Conservation (phyloP, 306 rosid genomes). For the cucumber (Cucumis sativus) region DNA sequence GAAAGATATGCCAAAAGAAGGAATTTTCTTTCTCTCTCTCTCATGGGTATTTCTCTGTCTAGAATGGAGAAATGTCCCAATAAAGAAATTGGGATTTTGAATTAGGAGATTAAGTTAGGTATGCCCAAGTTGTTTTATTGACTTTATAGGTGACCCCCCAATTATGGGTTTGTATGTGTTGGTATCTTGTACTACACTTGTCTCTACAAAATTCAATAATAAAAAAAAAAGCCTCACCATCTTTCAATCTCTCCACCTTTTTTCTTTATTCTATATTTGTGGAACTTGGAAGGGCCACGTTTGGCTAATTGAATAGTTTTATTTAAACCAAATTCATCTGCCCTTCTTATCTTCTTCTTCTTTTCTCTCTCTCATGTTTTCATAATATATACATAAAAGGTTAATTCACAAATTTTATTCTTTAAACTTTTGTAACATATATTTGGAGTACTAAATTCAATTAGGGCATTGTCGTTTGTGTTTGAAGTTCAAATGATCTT, state of each 20-base stretch:
- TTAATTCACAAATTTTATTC: too few species aligned
- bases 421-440: too few species aligned
- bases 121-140: slow-evolving; percentile 5
- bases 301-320: background rate
- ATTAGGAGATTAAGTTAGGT: slow-evolving; percentile 10
- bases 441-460: too few species aligned
- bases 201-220: background rate
- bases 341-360: too few species aligned
- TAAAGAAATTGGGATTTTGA: background rate
- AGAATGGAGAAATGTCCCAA: background rate
- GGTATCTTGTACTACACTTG: background rate
- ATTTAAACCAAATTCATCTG: background rate
- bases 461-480: too few species aligned
- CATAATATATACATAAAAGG: too few species aligned
- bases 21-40: background rate
- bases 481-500: too few species aligned
- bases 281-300: background rate
- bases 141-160: slow-evolving; percentile 3
- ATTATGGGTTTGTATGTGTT: background rate
- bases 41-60: background rate
- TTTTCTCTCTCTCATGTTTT: too few species aligned
- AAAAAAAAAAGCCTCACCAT: background rate
- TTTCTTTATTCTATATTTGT: slow-evolving; percentile 2
- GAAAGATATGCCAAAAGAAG: background rate
- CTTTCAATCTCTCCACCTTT: background rate